Percentiles rank a stretch among this genome's conserved stretches.
These are phyloP conservation scores for Apiospora marii DNA, from an alignment of 2,329 filamentous ascomycete genomes.

Conservation along the genomic window DNA sequence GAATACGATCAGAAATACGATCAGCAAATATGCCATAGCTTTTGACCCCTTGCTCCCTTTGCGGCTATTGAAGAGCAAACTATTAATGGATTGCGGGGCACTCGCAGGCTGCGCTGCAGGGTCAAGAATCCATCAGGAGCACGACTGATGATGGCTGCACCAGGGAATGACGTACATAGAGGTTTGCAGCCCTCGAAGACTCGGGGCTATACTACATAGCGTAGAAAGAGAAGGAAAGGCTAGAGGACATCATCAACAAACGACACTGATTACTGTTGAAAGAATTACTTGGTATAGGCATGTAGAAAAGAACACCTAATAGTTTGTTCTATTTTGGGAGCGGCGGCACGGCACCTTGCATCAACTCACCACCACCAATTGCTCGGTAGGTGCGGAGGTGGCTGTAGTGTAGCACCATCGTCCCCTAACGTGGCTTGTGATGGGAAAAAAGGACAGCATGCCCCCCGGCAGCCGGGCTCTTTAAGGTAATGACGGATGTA, in stretches of 20 bases:
- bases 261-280: not conserved
- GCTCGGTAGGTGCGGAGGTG: constrained; percentile 15
- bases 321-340: constrained; percentile 21
- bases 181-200: not conserved
- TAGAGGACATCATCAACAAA: not conserved
- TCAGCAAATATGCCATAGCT: too few relatives aligned
- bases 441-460: constrained; percentile 1
- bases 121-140: not conserved
- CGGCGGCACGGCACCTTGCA: constrained; percentile 18
- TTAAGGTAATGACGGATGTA: not conserved
- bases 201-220: not conserved
- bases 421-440: constrained; percentile 14
- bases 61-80: constrained; percentile 1
- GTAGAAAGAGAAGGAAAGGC: not conserved
- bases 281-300: not conserved
- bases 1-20: too few relatives aligned
- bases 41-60: not conserved
- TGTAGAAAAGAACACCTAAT: not conserved
- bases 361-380: not conserved
- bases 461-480: not conserved
- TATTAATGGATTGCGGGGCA: constrained; percentile 13
- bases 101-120: not conserved
- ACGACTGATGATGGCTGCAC: not conserved
- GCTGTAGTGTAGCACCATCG: constrained; percentile 19
- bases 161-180: not conserved